Evolutionary conservation across 1,284 basidiomycete species (phyloP).

Genomic region (Naganishia sp.): DNA sequence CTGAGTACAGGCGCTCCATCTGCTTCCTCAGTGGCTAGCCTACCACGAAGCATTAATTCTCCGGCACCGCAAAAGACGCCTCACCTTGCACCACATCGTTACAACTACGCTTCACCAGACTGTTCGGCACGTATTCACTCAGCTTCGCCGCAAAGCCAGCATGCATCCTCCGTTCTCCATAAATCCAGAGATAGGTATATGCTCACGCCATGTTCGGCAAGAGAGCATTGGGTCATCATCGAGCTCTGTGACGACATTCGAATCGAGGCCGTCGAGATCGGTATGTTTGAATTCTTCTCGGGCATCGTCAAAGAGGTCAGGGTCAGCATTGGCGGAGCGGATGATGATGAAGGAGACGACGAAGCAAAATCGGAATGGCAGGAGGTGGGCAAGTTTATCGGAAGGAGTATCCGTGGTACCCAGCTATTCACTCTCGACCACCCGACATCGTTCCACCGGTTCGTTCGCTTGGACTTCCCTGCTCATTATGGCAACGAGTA

Average conservation of each 20-base stretch:
- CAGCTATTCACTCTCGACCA: slow-evolving; percentile 64
- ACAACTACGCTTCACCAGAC: slow-evolving; percentile 92
- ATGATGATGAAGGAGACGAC: slow-evolving; percentile 65
- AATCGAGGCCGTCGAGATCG: slow-evolving; percentile 92
- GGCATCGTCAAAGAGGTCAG: slow-evolving; percentile 91
- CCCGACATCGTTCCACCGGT: slow-evolving; percentile 83
- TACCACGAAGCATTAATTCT: not conserved
- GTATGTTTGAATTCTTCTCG: slow-evolving; percentile 97
- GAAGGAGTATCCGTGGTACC: slow-evolving; percentile 87
- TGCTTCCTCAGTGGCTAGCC: not conserved
- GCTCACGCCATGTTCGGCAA: slow-evolving; percentile 83
- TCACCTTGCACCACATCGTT: slow-evolving; percentile 59
- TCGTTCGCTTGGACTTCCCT: slow-evolving; percentile 90
- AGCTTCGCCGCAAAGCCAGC: slow-evolving; percentile 79
- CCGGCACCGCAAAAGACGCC: slow-evolving; percentile 6
- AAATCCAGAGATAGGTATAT: slow-evolving; percentile 94
- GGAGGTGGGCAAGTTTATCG: slow-evolving; percentile 69
- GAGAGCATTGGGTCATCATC: slow-evolving; percentile 81
- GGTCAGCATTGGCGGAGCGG: slow-evolving; percentile 78
- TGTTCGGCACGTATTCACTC: slow-evolving; percentile 90
- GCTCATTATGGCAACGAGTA: slow-evolving; percentile 93
- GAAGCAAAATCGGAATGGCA: slow-evolving; percentile 51
- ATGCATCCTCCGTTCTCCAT: slow-evolving; percentile 78
- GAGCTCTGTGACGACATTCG: slow-evolving; percentile 97
- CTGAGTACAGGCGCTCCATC: not conserved